Base-by-base conservation (phyloP, 2,329 filamentous ascomycete species). In the Xenosphaeropsis pyriputrescens region DNA sequence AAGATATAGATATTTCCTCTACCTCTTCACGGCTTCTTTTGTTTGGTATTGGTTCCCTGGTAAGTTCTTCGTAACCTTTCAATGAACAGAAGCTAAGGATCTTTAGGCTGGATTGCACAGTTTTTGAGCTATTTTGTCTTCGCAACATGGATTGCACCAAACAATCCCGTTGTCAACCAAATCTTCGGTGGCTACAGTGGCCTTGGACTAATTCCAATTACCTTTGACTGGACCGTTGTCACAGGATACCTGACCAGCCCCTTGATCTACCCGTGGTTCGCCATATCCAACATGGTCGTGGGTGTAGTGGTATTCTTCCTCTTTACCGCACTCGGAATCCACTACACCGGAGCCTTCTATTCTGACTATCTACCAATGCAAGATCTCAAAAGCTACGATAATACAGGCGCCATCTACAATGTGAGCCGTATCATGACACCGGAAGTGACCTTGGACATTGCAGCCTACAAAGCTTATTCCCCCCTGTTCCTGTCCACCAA, bases 181-280 rank as follows among this genome's bases (percentile, higher is more conserved):
- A 50, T 85, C 1, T 85, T 85, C 46, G 81, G 80, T 2, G 78
- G 76, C 1, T 35, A 39, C 18, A 79, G 73, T 0, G 80, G 81
- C 0, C 45, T 85, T 3, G 80, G 74, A 0, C 50, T 85, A 17
- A 58, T 85, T 6, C 79, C 80, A 1, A 71, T 85, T 19, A 84
- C 79, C 0, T 83, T 85, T 50, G 80, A 85, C 60, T 85, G 80
- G 79, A 78, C 0, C 85, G 78, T 83, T 79, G 78, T 77, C 77
- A 5, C 77, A 82, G 48, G 67, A 82, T 38, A 66, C 75, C 2
- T 79, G 78, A 29, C 84, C 72, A 43, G 63, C 8, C 79, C 79
- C 15, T 56, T 85, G 31, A 76, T 82, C 35, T 69, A 75, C 2
- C 79, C 79, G 5, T 85, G 77, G 75, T 72, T 78, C 51, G 79